Evolutionary conservation across 257 asterid genomes (phyloP).

Genomic region (Euphrasia confusa): DNA sequence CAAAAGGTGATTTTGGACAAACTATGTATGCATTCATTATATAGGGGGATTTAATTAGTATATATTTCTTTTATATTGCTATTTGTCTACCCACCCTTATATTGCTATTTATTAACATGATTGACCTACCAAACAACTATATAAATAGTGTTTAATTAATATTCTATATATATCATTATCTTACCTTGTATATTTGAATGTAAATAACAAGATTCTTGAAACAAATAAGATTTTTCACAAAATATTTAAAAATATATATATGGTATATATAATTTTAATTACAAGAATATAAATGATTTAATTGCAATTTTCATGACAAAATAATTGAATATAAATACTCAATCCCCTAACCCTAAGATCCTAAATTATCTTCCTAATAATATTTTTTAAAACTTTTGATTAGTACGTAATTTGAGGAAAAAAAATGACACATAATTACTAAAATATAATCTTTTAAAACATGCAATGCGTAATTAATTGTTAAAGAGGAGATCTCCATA

Average conservation of each 20-base stretch:
- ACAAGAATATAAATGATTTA: constrained; percentile 14
- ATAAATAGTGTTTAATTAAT: neutral
- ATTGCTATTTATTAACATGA: neutral
- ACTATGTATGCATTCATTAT: neutral
- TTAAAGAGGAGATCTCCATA: too few species aligned
- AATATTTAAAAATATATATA: neutral
- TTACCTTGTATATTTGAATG: constrained; percentile 12
- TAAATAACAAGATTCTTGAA: constrained; percentile 12
- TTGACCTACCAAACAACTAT: constrained; percentile 30
- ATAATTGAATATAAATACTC: too few species aligned
- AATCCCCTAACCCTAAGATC: too few species aligned
- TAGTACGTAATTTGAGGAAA: too few species aligned
- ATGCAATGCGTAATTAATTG: too few species aligned
- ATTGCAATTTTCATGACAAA: neutral
- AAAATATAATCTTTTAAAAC: too few species aligned
- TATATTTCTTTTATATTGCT: neutral
- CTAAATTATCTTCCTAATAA: too few species aligned
- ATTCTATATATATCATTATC: constrained; percentile 5
- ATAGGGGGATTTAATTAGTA: neutral
- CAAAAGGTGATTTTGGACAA: neutral
- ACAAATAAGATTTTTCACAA: constrained; percentile 16
- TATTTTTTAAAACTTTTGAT: too few species aligned
- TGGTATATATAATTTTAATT: constrained; percentile 13
- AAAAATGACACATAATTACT: too few species aligned
- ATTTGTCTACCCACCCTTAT: constrained; percentile 2